phyloP scores from a whole-genome alignment of 2,329 filamentous ascomycete species.

The Penicillium polonicum region DNA sequence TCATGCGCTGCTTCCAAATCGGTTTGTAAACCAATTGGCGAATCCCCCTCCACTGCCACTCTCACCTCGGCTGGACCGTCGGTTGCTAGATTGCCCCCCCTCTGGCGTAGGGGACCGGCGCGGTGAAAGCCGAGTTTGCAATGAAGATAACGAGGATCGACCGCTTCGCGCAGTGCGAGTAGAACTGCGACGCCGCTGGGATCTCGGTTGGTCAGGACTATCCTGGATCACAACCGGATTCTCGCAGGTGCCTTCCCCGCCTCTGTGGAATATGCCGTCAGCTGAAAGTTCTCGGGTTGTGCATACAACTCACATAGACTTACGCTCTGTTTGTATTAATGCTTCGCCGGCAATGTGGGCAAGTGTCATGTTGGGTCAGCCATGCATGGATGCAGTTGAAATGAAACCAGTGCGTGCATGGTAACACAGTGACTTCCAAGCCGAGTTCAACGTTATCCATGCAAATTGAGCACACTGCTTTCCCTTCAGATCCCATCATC shows the following conservation, averaged over 20 bases:
- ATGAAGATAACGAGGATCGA: conserved; percentile 22
- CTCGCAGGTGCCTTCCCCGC: conserved; percentile 22
- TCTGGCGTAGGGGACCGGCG: conserved; percentile 14
- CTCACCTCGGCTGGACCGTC: conserved; percentile 17
- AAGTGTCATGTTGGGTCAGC: conserved; percentile 89
- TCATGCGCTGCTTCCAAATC: conserved; percentile 18
- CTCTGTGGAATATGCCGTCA: conserved; percentile 14
- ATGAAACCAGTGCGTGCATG: conserved; percentile 94
- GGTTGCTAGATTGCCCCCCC: conserved; percentile 5
- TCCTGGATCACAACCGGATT: conserved; percentile 17
- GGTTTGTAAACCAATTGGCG: conserved; percentile 29
- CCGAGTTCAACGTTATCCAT: conserved; percentile 78
- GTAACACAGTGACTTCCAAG: conserved; percentile 72
- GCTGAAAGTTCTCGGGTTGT: conserved; percentile 7
- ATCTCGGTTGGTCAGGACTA: conserved; percentile 16
- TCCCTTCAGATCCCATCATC: conserved; percentile 67
- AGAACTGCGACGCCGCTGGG: conserved; percentile 12
- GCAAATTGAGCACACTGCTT: conserved; percentile 86
- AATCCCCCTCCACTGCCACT: conserved; percentile 23
- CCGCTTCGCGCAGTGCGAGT: conserved; percentile 10
- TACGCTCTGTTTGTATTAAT: conserved; percentile 32
- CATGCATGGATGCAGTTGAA: conserved; percentile 76
- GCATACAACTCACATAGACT: conserved; percentile 10
- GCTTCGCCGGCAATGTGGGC: conserved; percentile 59
- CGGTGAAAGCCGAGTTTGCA: neutral